Conservation (phyloP, 192 early-diverging fungal species). For the Coemansia sp. region DNA sequence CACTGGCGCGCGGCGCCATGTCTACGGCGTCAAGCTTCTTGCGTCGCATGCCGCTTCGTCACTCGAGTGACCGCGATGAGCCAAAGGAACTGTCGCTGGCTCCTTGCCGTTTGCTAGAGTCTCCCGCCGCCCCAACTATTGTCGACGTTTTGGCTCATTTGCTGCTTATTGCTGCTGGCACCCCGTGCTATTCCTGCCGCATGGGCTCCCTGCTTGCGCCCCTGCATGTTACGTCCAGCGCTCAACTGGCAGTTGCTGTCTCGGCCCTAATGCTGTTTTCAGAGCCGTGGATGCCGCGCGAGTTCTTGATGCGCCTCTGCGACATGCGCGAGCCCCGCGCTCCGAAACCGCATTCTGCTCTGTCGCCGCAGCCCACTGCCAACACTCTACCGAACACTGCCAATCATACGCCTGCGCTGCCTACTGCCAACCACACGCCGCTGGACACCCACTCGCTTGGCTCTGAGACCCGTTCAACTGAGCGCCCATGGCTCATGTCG, state of each 20-base stretch:
- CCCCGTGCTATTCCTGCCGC: constrained; percentile 34
- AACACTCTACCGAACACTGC: neutral
- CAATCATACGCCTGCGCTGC: neutral
- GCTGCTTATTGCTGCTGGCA: constrained; percentile 30
- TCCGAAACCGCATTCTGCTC: constrained; percentile 14
- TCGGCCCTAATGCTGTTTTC: constrained; percentile 34
- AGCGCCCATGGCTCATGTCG: constrained; percentile 45
- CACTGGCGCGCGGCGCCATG: neutral
- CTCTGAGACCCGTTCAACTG: constrained; percentile 17
- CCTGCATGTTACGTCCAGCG: constrained; percentile 37
- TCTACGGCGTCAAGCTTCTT: constrained; percentile 21
- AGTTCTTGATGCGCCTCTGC: constrained; percentile 36
- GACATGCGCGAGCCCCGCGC: constrained; percentile 44
- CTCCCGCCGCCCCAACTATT: constrained; percentile 19
- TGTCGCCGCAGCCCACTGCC: constrained; percentile 3
- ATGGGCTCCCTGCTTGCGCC: constrained; percentile 35
- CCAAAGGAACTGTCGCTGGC: constrained; percentile 29
- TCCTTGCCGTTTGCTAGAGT: constrained; percentile 22
- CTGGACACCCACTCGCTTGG: constrained; percentile 19
- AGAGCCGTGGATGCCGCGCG: constrained; percentile 50
- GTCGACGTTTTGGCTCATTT: constrained; percentile 42
- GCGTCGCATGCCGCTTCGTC: constrained; percentile 47
- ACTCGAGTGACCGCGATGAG: constrained; percentile 10
- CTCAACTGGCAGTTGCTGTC: constrained; percentile 44
- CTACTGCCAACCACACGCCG: neutral